These are phyloP conservation scores for Xylariaceae sp. DNA, from an alignment of 2,329 filamentous ascomycete species.

Conservation along the genomic window DNA sequence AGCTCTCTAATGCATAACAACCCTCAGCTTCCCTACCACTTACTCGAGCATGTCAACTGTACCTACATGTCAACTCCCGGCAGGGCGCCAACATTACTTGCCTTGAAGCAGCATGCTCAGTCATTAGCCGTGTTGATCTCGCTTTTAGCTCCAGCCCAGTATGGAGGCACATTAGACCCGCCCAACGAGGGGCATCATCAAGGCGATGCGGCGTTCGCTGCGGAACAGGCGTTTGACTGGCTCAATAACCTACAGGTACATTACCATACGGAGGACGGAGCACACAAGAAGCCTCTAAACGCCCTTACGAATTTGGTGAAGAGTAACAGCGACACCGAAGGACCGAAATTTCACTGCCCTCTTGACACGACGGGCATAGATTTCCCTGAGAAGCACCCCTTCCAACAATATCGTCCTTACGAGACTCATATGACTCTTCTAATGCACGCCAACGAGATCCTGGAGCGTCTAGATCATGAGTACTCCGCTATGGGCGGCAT, in stretches of 20 bases:
- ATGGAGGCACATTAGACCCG: conserved; percentile 39
- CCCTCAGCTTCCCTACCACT: conserved; percentile 33
- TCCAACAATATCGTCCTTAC: conserved; percentile 44
- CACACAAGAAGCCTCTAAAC: conserved; percentile 54
- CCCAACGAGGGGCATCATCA: conserved; percentile 27
- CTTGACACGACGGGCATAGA: conserved; percentile 41
- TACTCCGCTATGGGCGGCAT: conserved; percentile 61
- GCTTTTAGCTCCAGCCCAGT: conserved; percentile 49
- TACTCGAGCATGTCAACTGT: conserved; percentile 61
- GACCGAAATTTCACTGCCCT: conserved; percentile 54
- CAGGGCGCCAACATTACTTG: conserved; percentile 58
- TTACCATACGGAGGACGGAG: conserved; percentile 55
- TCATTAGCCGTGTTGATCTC: conserved; percentile 60
- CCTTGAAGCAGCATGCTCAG: conserved; percentile 66
- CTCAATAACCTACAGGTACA: conserved; percentile 55
- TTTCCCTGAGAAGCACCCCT: conserved; percentile 24
- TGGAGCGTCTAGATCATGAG: conserved; percentile 66
- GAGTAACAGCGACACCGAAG: conserved; percentile 48
- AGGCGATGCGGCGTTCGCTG: conserved; percentile 41
- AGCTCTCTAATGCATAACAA: conserved; percentile 47
- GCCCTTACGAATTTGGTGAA: conserved; percentile 54
- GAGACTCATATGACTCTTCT: conserved; percentile 56
- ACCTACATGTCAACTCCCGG: conserved; percentile 61
- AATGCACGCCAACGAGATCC: conserved; percentile 63
- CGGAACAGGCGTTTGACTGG: conserved; percentile 62